These are phyloP conservation scores for Leccinum angustisporum DNA, from an alignment of 1,284 basidiomycete genomes.

Conservation along the genomic window DNA sequence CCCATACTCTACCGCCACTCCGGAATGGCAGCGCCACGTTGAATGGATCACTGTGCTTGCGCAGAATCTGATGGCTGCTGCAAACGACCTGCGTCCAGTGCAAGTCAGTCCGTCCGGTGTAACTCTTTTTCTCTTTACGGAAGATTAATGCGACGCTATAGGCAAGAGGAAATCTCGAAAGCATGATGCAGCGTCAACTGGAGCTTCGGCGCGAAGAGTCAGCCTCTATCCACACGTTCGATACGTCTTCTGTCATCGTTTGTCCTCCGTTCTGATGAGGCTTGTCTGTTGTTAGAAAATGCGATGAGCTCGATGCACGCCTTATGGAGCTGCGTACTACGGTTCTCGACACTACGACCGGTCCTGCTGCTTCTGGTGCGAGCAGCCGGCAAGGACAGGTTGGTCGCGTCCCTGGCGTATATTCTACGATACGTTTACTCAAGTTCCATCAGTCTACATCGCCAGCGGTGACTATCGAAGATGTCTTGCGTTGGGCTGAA, in stretches of 20 bases:
- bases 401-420: conserved; percentile 2
- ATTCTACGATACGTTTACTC: background rate
- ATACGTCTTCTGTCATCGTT: no score
- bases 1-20: conserved; percentile 43
- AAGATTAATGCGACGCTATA: conserved; percentile 27
- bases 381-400: conserved; percentile 15
- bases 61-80: conserved; percentile 81
- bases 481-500: conserved; percentile 64
- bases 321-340: conserved; percentile 49
- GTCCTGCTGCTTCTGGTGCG: background rate
- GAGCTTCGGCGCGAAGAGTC: conserved; percentile 71
- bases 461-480: conserved; percentile 33
- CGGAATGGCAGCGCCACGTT: conserved; percentile 69
- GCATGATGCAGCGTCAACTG: conserved; percentile 74
- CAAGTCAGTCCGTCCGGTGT: conserved; percentile 46
- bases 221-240: conserved; percentile 21
- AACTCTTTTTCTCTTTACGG: background rate
- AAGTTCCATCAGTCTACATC: conserved; percentile 11
- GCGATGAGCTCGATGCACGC: conserved; percentile 62
- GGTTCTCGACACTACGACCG: conserved; percentile 17
- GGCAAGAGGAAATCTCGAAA: conserved; percentile 71
- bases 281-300: conserved; percentile 48
- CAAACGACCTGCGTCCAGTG: conserved; percentile 77
- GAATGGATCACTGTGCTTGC: conserved; percentile 75
- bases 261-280: conserved; percentile 9